Percentiles rank a stretch among this genome's conserved stretches.
Conservation (phyloP, 495 filamentous ascomycete species). For the Aspergillus hancockii region DNA sequence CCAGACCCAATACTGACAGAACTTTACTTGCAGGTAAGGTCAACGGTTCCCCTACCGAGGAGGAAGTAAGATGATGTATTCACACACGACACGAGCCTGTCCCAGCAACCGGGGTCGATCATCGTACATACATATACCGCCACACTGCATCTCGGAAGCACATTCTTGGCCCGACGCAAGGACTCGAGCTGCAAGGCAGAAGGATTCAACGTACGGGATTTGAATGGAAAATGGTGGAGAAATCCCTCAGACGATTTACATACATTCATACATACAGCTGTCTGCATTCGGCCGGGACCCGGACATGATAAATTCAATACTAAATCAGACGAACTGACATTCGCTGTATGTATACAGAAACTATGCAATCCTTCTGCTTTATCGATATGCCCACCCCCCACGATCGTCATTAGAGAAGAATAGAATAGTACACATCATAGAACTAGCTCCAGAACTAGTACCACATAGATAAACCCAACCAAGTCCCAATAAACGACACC, state of each 20-base stretch:
- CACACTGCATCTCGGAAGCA: background rate
- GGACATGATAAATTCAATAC: too few relatives aligned
- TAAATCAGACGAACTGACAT: too few relatives aligned
- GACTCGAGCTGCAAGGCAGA: background rate
- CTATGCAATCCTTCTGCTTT: too few relatives aligned
- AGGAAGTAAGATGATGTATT: background rate
- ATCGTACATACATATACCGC: background rate
- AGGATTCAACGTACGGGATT: background rate
- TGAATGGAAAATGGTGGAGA: background rate
- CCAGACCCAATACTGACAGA: background rate
- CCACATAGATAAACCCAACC: too few relatives aligned
- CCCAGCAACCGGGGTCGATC: background rate
- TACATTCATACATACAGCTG: background rate
- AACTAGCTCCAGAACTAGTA: too few relatives aligned
- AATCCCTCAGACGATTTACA: background rate
- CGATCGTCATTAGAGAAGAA: too few relatives aligned
- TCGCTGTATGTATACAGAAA: too few relatives aligned
- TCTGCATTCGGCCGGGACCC: background rate
- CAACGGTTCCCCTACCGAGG: background rate
- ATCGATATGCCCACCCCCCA: too few relatives aligned
- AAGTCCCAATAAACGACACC: too few relatives aligned
- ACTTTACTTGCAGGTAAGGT: conserved; percentile 1
- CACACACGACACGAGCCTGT: background rate
- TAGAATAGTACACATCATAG: too few relatives aligned
- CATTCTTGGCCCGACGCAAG: background rate